Percentiles rank a stretch among this genome's conserved stretches.
Conservation (phyloP, 306 rosid species). For the Calophaca sinica region DNA sequence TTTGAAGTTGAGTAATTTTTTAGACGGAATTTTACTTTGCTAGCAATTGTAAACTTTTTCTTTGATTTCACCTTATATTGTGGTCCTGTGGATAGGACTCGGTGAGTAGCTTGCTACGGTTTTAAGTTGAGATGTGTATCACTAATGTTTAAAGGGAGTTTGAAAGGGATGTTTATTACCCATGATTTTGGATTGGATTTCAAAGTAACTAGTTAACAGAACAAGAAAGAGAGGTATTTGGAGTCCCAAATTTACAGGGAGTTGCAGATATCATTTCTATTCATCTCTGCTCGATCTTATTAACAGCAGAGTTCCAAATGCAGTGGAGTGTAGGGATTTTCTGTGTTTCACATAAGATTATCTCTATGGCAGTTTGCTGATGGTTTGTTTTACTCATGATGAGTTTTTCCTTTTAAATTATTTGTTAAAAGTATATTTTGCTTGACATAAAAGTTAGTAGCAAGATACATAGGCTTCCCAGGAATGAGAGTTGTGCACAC, state of each 20-base stretch:
- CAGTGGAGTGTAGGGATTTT: background rate
- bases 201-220: conserved; percentile 1
- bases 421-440: conserved; percentile 22
- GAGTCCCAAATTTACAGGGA: conserved; percentile 10
- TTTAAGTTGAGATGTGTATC: conserved; percentile 15
- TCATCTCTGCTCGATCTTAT: conserved; percentile 10
- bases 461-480: conserved; percentile 13
- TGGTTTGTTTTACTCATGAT: background rate
- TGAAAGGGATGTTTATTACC: background rate
- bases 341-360: background rate
- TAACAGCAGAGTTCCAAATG: conserved; percentile 34
- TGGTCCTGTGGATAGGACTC: no score
- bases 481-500: background rate
- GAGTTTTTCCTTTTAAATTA: no score
- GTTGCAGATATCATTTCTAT: conserved; percentile 17
- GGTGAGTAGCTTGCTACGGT: conserved; percentile 14
- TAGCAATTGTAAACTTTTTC: background rate
- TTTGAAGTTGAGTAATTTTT: conserved; percentile 1
- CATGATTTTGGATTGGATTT: background rate
- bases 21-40: conserved; percentile 24
- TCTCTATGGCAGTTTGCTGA: background rate
- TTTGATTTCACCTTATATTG: conserved; percentile 7
- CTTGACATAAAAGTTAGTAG: background rate
- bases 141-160: background rate
- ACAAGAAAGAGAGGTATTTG: background rate